Evolutionary conservation across 805 yeast species (phyloP), one percentile per base, ranked within the genome.

Genomic region (Candida boidinii): DNA sequence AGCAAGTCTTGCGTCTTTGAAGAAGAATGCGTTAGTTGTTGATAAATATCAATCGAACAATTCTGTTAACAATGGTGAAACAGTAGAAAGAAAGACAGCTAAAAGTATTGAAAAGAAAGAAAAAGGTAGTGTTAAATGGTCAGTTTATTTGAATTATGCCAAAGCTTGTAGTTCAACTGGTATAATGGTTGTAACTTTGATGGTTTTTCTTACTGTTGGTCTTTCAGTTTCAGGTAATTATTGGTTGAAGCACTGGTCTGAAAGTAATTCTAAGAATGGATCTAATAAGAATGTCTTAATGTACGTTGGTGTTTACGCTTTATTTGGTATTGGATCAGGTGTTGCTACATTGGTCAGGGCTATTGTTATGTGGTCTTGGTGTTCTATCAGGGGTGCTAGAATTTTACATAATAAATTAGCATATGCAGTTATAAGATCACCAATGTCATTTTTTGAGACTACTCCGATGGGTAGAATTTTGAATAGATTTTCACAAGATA

Each of bases 191-290:
- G 44, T 75, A 40, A 44, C 54, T 28, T 39, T 54, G 26, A 41
- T 66, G 49, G 43, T 63, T 43, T 19, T 55, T 21, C 3, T 38
- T 19, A 36, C 60, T 42, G 42, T 53, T 43, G 35, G 51, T 30
- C 22, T 52, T 37, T 31, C 54, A 4, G 51, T 69, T 11, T 55
- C 60, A 7, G 72, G 73, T 29, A 76, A 70, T 48, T 73, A 73
- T 48, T 76, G 84, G 79, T 60, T 79, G 43, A 79, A 78, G 42
- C 60, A 67, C 39, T 79, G 88, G 88, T 71, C 86, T 2, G 84
- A 78, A 43, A 41, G 48, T 22, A 70, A 70, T 41, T 58, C 58
- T 21, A 62, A 60, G 17, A 41, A 49, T 27, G 72, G 72, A 1
- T 23, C 47, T 2, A 77, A 74, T 39, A 46, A 50, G 4, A 43